Evolutionary conservation across 805 yeast genomes (phyloP).

Genomic region (Barnettozyma salicaria): DNA sequence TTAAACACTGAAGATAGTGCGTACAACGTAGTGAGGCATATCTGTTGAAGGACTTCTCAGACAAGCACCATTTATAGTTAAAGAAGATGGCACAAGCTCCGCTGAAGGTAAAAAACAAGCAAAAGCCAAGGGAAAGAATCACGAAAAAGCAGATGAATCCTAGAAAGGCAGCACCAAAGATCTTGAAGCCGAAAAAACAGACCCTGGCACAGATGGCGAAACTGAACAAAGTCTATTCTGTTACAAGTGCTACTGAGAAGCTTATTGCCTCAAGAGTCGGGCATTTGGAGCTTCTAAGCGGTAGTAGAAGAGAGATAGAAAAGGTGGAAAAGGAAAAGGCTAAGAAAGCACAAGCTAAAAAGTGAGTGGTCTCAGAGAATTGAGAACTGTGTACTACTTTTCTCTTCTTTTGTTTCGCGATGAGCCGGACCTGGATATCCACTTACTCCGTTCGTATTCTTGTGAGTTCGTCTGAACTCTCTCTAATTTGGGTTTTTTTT

Average conservation of each 20-base stretch:
- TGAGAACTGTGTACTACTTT: conserved; percentile 1
- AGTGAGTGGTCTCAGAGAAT: conserved; percentile 4
- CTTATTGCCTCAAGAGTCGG: conserved; percentile 87
- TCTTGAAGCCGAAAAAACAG: conserved; percentile 60
- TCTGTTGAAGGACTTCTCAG: neutral
- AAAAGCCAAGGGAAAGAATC: conserved; percentile 32
- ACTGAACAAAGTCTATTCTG: conserved; percentile 44
- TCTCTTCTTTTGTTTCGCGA: too few species aligned
- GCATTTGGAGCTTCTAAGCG: conserved; percentile 85
- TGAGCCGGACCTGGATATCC: too few species aligned
- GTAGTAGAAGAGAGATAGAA: conserved; percentile 80
- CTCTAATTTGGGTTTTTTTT: too few species aligned
- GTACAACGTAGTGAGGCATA: too few species aligned
- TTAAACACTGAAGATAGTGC: too few species aligned
- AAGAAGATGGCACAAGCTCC: conserved; percentile 66
- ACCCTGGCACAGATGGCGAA: conserved; percentile 46
- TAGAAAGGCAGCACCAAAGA: conserved; percentile 68
- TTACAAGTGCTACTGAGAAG: conserved; percentile 69
- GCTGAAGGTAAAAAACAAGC: conserved; percentile 44
- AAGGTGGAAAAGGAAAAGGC: conserved; percentile 45
- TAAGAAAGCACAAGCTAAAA: conserved; percentile 22
- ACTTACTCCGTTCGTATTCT: too few species aligned
- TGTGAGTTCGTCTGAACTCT: too few species aligned
- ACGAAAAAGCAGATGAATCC: conserved; percentile 62
- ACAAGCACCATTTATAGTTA: neutral